Evolutionary conservation across 139 green algal genomes (phyloP).

Genomic region (Chlorella ohadii): DNA sequence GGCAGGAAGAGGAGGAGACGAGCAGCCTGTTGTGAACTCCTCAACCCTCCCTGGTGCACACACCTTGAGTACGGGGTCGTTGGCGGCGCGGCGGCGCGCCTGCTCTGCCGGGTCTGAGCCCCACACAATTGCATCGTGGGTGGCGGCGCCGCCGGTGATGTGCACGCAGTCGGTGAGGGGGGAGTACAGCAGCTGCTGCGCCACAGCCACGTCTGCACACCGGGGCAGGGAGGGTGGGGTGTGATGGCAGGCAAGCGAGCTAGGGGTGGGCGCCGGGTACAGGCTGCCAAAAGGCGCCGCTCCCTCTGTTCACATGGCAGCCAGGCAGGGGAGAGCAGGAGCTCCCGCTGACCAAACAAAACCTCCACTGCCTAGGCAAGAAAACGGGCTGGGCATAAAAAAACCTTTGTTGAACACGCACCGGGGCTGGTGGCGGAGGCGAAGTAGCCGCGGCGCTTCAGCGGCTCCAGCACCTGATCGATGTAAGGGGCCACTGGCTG

Average conservation of each 20-base stretch:
- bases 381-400: no score
- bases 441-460: conserved; percentile 68
- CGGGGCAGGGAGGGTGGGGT: background rate
- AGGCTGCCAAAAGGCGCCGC: no score
- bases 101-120: conserved; percentile 43
- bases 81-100: conserved; percentile 32
- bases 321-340: no score
- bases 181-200: conserved; percentile 63
- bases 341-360: no score
- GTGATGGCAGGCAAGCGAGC: background rate
- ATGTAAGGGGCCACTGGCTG: conserved; percentile 49
- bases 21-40: no score
- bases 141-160: conserved; percentile 75
- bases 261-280: background rate
- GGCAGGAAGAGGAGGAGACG: no score
- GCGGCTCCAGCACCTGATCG: conserved; percentile 57
- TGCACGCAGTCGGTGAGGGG: conserved; percentile 66
- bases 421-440: conserved; percentile 46
- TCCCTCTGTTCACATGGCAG: no score
- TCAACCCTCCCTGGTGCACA: no score
- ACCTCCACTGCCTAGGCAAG: no score
- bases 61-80: conserved; percentile 60
- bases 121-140: conserved; percentile 87
- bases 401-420: background rate
- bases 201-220: conserved; percentile 54